Evolutionary conservation across 2,329 filamentous ascomycete species (phyloP).

Genomic region (Colletotrichum gloeosporioides): DNA sequence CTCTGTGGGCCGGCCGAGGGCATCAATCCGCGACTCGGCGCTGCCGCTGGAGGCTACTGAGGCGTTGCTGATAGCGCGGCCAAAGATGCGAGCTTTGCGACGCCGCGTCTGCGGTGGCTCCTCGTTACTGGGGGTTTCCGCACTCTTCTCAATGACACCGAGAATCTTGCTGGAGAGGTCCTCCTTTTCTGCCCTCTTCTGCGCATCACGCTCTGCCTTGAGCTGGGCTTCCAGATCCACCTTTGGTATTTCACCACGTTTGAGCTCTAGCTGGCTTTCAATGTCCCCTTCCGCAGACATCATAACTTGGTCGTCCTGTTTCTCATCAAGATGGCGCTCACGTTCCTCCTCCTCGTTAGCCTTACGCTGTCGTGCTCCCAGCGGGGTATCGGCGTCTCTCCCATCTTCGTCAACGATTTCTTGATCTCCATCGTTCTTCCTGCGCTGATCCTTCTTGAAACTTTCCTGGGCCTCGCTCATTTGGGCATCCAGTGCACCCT

Average conservation of each 20-base stretch:
- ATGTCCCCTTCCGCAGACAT: background rate
- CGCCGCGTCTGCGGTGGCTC: conserved; percentile 21
- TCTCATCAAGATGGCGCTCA: background rate
- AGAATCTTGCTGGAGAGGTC: conserved; percentile 47
- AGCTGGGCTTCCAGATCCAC: conserved; percentile 24
- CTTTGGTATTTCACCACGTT: background rate
- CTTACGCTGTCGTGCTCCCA: background rate
- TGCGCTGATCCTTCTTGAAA: background rate
- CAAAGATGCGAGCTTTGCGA: conserved; percentile 56
- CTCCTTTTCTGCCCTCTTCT: conserved; percentile 41
- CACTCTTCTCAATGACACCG: conserved; percentile 43
- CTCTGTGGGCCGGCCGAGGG: background rate
- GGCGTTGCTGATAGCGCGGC: conserved; percentile 63
- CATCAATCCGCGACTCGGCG: conserved; percentile 36
- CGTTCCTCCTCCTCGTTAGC: background rate
- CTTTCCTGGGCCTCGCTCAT: background rate
- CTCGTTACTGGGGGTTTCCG: conserved; percentile 17
- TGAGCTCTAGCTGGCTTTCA: background rate
- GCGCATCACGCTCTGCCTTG: conserved; percentile 16
- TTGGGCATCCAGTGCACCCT: background rate
- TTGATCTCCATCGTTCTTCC: background rate
- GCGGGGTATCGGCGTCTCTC: background rate
- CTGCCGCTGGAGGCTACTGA: conserved; percentile 57
- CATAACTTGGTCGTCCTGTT: background rate
- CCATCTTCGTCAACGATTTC: background rate